Percentiles rank a stretch among this genome's conserved stretches.
Conservation (phyloP, 306 rosid species). For the Trifolium dubium region DNA sequence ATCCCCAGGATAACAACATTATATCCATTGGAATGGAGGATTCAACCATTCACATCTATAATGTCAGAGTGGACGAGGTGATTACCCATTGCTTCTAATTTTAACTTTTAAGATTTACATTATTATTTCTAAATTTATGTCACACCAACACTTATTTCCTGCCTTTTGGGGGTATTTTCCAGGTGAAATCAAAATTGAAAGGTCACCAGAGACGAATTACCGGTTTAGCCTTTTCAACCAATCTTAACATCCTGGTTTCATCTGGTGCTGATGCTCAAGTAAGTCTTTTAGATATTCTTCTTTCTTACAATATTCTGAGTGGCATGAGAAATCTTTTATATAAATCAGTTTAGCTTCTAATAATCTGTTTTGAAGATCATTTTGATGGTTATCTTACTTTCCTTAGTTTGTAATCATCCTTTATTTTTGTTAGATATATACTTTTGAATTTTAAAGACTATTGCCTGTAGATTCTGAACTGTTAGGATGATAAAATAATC, state of each 20-base stretch:
- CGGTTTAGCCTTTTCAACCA: constrained; percentile 84
- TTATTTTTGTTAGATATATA: constrained; percentile 5
- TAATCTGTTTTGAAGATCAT: constrained; percentile 14
- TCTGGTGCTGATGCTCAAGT: constrained; percentile 93
- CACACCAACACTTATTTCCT: not conserved
- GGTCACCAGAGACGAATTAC: constrained; percentile 82
- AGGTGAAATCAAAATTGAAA: constrained; percentile 85
- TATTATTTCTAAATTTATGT: constrained; percentile 25
- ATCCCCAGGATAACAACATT: constrained; percentile 87
- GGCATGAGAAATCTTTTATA: constrained; percentile 7
- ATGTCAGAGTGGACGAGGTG: constrained; percentile 81
- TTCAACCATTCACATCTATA: constrained; percentile 80
- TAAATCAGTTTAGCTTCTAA: constrained; percentile 5
- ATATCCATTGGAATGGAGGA: constrained; percentile 94
- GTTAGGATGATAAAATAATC: not conserved
- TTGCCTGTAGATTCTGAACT: constrained; percentile 11
- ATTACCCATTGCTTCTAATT: constrained; percentile 28
- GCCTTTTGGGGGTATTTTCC: too few species aligned
- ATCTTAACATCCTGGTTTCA: constrained; percentile 76
- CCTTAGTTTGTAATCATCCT: constrained; percentile 5
- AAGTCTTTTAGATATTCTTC: constrained; percentile 41
- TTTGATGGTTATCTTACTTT: constrained; percentile 14
- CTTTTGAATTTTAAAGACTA: not conserved
- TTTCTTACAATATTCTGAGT: constrained; percentile 29
- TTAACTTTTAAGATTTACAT: not conserved